These are phyloP conservation scores for Exserohilum turcica DNA, from an alignment of 2,329 filamentous ascomycete genomes.

Conservation along the genomic window DNA sequence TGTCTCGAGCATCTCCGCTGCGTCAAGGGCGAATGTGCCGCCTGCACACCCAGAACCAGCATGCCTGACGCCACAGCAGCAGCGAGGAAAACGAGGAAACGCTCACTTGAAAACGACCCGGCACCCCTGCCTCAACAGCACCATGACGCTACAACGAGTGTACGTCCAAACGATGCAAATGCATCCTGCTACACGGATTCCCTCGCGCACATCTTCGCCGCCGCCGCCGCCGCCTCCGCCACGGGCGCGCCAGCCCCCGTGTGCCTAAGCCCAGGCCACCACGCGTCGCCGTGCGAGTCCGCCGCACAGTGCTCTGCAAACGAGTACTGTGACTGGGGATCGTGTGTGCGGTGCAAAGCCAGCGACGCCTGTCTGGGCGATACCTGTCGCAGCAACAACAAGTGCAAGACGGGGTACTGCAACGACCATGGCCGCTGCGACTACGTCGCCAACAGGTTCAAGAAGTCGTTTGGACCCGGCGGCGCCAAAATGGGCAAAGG, in stretches of 20 bases:
- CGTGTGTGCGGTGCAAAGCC: constrained; percentile 28
- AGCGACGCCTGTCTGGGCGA: constrained; percentile 32
- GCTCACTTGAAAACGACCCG: not conserved
- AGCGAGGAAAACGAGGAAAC: not conserved
- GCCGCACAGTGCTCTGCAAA: constrained; percentile 32
- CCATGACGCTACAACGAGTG: not conserved
- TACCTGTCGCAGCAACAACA: constrained; percentile 31
- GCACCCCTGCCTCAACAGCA: not conserved
- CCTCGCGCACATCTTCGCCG: constrained; percentile 15
- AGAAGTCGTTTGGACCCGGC: constrained; percentile 31
- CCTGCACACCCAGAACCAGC: not conserved
- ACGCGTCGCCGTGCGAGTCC: constrained; percentile 31
- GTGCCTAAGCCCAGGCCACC: constrained; percentile 15
- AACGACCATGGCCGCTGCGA: constrained; percentile 39
- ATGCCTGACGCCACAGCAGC: not conserved
- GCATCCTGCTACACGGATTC: constrained; percentile 29
- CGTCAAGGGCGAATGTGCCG: constrained; percentile 22
- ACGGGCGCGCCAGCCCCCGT: constrained; percentile 3
- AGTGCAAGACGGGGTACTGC: constrained; percentile 43
- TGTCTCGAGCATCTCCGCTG: constrained; percentile 39
- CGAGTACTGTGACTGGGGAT: constrained; percentile 37
- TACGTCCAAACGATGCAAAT: constrained; percentile 13
- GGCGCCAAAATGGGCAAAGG: constrained; percentile 22
- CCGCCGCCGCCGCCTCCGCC: not conserved
- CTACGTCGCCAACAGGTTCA: constrained; percentile 22